Percentiles rank a stretch among this genome's conserved stretches.
These are phyloP conservation scores for Solanum sejunctum DNA, from an alignment of 257 asterid genomes.

Conservation along the genomic window DNA sequence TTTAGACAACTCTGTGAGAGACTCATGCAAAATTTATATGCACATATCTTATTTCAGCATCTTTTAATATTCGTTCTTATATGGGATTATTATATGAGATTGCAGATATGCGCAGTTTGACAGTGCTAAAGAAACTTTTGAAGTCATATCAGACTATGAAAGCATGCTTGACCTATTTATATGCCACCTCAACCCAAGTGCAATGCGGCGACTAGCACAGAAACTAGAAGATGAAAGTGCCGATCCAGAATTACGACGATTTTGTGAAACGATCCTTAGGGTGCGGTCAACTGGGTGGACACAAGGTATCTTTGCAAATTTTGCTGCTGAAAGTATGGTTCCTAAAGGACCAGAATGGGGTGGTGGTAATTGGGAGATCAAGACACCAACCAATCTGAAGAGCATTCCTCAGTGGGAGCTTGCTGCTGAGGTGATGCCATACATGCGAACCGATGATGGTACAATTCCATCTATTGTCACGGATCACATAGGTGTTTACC, in stretches of 20 bases:
- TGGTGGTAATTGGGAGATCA: constrained; percentile 99
- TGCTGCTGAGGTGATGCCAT: constrained; percentile 99
- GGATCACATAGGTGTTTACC: constrained; percentile 94
- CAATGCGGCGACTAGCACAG: constrained; percentile 96
- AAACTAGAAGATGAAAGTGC: constrained; percentile 80
- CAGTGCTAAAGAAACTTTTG: constrained; percentile 96
- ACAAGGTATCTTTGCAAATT: constrained; percentile 96
- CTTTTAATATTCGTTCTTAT: background rate
- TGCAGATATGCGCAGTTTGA: constrained; percentile 96
- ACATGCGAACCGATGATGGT: constrained; percentile 97
- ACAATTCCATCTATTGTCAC: constrained; percentile 91
- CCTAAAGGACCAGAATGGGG: constrained; percentile 99
- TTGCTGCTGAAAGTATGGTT: constrained; percentile 99
- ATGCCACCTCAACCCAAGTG: constrained; percentile 99
- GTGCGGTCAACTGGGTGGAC: constrained; percentile 99
- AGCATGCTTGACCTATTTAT: constrained; percentile 93
- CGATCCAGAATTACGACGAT: constrained; percentile 91
- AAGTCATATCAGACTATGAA: constrained; percentile 88
- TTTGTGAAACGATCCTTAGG: constrained; percentile 90
- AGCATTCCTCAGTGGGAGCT: constrained; percentile 98
- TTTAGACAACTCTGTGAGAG: background rate
- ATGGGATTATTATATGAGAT: background rate
- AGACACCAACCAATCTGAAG: constrained; percentile 82
- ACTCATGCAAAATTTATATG: background rate
- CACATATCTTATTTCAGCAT: background rate